phyloP scores from a whole-genome alignment of 2,329 filamentous ascomycete species.

The Pseudocercospora eumusae region DNA sequence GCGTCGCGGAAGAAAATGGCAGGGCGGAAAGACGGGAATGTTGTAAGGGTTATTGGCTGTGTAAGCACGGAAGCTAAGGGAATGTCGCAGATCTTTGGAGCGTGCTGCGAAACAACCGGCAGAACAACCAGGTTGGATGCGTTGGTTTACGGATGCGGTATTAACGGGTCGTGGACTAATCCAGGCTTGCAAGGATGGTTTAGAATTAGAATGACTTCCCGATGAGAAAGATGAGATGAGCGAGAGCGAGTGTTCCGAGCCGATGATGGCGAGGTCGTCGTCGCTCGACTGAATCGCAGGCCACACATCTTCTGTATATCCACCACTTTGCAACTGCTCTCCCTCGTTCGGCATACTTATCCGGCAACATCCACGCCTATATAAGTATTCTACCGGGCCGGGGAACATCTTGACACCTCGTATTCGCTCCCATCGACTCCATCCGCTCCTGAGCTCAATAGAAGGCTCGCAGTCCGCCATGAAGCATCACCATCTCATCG shows the following conservation, averaged over 20 bases:
- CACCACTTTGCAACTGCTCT: no score
- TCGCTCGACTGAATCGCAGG: neutral
- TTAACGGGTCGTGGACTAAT: neutral
- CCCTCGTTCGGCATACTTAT: no score
- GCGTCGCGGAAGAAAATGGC: neutral
- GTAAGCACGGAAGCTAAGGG: neutral
- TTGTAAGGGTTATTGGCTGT: neutral
- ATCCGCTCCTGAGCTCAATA: no score
- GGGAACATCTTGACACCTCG: no score
- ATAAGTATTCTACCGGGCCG: no score
- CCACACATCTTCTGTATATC: neutral
- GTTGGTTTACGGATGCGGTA: slow-evolving; percentile 1
- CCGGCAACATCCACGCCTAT: no score
- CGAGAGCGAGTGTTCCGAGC: neutral
- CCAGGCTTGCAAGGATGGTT: neutral
- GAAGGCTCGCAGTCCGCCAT: neutral
- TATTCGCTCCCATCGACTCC: no score
- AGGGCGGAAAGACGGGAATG: neutral
- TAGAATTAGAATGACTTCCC: no score
- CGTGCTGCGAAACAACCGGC: neutral
- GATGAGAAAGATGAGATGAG: neutral
- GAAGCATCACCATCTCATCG: neutral
- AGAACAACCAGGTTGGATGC: slow-evolving; percentile 5
- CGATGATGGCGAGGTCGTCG: neutral
- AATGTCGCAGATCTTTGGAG: slow-evolving; percentile 4